Base-by-base conservation (phyloP, 164 flowering plant species). In the Litsea cubeba region DNA sequence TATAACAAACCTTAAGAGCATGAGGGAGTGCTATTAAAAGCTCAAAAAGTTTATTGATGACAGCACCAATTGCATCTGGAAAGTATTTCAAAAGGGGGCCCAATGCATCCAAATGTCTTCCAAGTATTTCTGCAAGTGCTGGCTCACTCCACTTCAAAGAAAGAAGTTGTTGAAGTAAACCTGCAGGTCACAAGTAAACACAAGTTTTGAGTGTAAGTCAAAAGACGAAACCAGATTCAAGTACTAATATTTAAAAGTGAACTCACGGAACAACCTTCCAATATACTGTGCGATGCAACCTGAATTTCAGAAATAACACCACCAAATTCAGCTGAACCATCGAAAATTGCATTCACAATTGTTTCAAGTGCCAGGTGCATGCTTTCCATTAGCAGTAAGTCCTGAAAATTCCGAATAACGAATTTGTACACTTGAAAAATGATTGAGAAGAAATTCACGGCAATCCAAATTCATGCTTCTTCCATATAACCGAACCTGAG, bases 131-230 rank as follows among this genome's bases (percentile, higher is more conserved):
- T 69, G 87, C 93, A 71, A 86, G 84, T 8, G 81, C 75, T 26
- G 99, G 98, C 50, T 94, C 97, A 14, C 87, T 86, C 98, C 98
- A 92, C 71, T 94, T 92, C 83, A 94, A 73, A 73, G 88, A 81
- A 79, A 94, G 88, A 81, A 96, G 90, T 68, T 87, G 88, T 78
- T 87, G 94, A 66, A 96, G 96, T 71, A 93, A 80, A 78, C 91
- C 99, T 95, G 74, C 81, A 80, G 57, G 72, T 50, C 68, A 79
- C 28, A 78, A 85, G 76, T 14, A 84, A 70, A 46, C 54, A 76
- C n/a, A 71, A 35, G 71, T 51, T 75, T 65, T 77, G 65, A 83
- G 79, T 73, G 79, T 73, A 83, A 75, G 25, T 35, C 72, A 1
- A 68, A 51, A 23, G 40, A 72, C 62, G 26, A 71, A 72, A 73